phyloP scores from a whole-genome alignment of 805 yeast species.

The Hanseniaspora hatyaiensis region DNA sequence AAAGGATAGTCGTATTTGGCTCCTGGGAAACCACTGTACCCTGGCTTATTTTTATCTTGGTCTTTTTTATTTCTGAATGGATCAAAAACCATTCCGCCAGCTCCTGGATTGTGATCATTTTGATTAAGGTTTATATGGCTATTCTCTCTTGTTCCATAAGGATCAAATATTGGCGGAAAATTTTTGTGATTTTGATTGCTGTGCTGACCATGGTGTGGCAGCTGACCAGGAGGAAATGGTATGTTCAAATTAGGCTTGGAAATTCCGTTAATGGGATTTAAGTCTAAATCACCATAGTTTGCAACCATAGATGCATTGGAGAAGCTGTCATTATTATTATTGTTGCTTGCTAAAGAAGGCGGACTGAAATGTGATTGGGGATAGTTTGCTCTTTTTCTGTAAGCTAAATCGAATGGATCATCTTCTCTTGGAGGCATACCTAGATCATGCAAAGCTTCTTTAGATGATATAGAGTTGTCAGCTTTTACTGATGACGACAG shows the following conservation, averaged over 20 bases:
- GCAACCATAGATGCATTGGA: constrained; percentile 8
- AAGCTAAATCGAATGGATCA: constrained; percentile 23
- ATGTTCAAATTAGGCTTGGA: constrained; percentile 1
- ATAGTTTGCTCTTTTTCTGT: constrained; percentile 5
- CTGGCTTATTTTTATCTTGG: constrained; percentile 8
- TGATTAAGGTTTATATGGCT: neutral
- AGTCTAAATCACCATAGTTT: constrained; percentile 28
- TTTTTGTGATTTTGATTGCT: constrained; percentile 1
- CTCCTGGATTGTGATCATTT: too few species aligned
- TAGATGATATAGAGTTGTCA: neutral
- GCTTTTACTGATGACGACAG: neutral
- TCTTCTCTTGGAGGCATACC: constrained; percentile 15
- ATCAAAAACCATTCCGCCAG: constrained; percentile 28
- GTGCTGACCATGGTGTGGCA: neutral
- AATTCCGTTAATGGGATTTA: constrained; percentile 28
- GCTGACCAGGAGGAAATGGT: constrained; percentile 12
- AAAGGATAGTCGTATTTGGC: constrained; percentile 29
- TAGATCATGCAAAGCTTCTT: neutral
- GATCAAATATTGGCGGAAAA: constrained; percentile 8
- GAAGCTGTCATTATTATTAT: neutral
- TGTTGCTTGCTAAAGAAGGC: constrained; percentile 10
- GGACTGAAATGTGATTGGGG: neutral
- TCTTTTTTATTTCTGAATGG: constrained; percentile 21
- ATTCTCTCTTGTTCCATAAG: constrained; percentile 6
- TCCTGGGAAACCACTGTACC: constrained; percentile 25